Percentiles rank a stretch among this genome's conserved stretches.
These are phyloP conservation scores for Nadsonia starkeyi-henricii DNA, from an alignment of 1,139 yeast genomes.

Conservation along the genomic window DNA sequence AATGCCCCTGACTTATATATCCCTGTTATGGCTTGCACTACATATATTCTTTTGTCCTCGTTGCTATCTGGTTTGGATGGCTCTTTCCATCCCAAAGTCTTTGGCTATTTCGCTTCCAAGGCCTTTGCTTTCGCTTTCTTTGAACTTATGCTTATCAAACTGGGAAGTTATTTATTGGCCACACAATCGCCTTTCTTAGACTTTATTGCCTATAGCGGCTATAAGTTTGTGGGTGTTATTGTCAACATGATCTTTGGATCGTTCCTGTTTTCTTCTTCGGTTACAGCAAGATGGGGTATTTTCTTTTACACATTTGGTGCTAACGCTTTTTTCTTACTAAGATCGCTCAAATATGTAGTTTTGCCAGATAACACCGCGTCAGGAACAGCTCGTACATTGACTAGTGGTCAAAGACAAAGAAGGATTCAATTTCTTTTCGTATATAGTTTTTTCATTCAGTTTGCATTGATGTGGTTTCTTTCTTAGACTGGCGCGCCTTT, in stretches of 20 bases:
- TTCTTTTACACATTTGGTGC: constrained; percentile 28
- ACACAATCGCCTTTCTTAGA: constrained; percentile 60
- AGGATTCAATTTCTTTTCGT: constrained; percentile 77
- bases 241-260: constrained; percentile 25
- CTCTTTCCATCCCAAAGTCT: constrained; percentile 82
- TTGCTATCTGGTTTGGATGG: constrained; percentile 78
- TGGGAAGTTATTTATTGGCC: constrained; percentile 48
- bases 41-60: constrained; percentile 78
- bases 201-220: constrained; percentile 80
- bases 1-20: constrained; percentile 96
- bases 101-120: constrained; percentile 83
- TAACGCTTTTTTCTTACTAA: constrained; percentile 38
- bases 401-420: constrained; percentile 56
- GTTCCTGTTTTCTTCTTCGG: constrained; percentile 29
- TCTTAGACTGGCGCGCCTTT: neutral
- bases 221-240: constrained; percentile 65
- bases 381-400: constrained; percentile 18
- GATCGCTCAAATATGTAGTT: constrained; percentile 72
- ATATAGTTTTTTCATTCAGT: constrained; percentile 75
- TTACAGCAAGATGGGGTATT: constrained; percentile 30
- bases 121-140: constrained; percentile 70
- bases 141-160: constrained; percentile 49
- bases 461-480: constrained; percentile 42
- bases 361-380: constrained; percentile 30
- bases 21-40: constrained; percentile 61